Evolutionary conservation across 2,329 filamentous ascomycete species (phyloP), one percentile per base, ranked within the genome.

Genomic region (Pseudogymnoascus sp.): DNA sequence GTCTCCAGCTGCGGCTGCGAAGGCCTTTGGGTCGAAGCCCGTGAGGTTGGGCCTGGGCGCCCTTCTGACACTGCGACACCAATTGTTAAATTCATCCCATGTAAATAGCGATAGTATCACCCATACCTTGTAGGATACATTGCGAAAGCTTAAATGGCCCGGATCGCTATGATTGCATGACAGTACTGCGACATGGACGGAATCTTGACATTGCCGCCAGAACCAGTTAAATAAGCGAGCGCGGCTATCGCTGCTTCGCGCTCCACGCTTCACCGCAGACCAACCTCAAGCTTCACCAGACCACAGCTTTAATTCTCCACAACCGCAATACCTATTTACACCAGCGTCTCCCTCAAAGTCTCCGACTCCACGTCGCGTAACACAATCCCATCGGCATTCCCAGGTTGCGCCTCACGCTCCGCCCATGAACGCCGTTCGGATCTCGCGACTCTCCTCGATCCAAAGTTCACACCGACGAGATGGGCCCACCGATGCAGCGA

Each of bases 1-100:
- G 68, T 78, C 82, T 66, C 85, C 84, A 69, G 90, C 80, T 51
- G 92, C 82, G 66, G 84, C 85, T 74, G 86, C 89, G 77, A 92
- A 87, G 77, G 90, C 89, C 74, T 85, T 85, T 72, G 91, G 83
- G 80, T 94, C 88, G 83, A 97, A 97, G 78, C 93, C 93, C 71
- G 93, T 97, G 77, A 95, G 85, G 82, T 91, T 92, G 73, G 84
- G 81, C 79, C 67, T 65, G 61, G 68, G 65, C 60, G 70, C 68
- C 68, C 76, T 76, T 66, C 72, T 65, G 62, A 72, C 63, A 65
- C 71, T 73, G 60, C 31, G 25, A 39, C 48, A 10, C 35, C 17
- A 31, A 61, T 59, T 51, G 48, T 69, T 62, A 71, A 29, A 59
- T 61, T 44, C 41, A 48, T 29, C 13, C 12, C 36, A 6, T 33